A percentile compares a stretch with the other conserved stretches of the same genome.
These are phyloP conservation scores for Chrysochromulina tobinii DNA, from an alignment of 78 protist species.

Conservation along the genomic window DNA sequence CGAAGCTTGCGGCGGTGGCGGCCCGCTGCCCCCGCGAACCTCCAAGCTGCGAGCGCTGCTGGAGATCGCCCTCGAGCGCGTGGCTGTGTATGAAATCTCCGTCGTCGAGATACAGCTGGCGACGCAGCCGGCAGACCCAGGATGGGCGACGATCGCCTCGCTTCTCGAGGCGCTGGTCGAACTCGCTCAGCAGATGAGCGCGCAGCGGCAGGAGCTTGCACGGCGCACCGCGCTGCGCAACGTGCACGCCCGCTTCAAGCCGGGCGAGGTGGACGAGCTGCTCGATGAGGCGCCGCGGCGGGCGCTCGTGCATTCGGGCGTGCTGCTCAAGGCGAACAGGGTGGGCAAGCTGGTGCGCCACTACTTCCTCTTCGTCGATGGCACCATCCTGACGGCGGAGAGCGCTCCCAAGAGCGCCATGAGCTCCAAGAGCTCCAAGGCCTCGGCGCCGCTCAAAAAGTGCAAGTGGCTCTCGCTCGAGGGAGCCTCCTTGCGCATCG, in stretches of 20 bases:
- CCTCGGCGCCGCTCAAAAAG: not conserved
- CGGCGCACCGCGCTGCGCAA: not conserved
- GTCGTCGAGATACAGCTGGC: no score
- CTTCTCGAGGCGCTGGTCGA: no score
- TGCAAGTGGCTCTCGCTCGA: not conserved
- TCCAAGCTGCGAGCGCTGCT: no score
- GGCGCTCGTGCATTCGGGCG: not conserved
- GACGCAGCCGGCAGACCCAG: no score
- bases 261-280: not conserved
- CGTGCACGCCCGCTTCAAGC: not conserved
- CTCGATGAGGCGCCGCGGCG: not conserved
- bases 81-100: no score
- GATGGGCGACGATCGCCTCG: no score
- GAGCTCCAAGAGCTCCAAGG: no score
- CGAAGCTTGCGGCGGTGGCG: no score
- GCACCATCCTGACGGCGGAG: not conserved
- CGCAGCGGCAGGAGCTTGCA: not conserved
- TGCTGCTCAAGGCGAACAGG: not conserved
- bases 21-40: no score
- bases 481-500: not conserved
- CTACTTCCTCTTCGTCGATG: constrained; percentile 8
- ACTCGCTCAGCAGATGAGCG: no score
- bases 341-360: not conserved
- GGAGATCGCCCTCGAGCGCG: no score
- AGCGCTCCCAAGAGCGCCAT: no score